Evolutionary conservation across 768 basidiomycete genomes (phyloP).

Genomic region (Macrolepiota albuminosa): DNA sequence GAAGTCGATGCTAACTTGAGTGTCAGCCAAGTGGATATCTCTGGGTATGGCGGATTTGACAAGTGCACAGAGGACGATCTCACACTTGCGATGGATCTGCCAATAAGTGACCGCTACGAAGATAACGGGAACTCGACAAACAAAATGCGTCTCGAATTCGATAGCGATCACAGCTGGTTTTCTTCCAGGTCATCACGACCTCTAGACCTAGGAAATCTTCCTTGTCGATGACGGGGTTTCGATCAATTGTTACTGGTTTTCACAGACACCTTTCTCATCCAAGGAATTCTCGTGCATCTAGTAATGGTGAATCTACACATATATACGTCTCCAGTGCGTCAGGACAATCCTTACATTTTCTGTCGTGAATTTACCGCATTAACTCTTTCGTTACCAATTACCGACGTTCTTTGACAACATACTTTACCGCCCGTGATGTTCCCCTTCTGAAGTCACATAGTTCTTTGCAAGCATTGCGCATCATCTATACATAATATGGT

Average conservation of each 20-base stretch:
- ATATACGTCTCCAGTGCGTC: background rate
- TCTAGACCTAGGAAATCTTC: conserved; percentile 2
- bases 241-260: background rate
- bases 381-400: background rate
- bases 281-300: background rate
- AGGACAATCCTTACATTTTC: background rate
- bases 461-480: background rate
- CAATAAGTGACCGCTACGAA: conserved; percentile 18
- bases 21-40: conserved; percentile 16
- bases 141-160: conserved; percentile 7
- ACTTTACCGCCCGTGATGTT: background rate
- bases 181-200: conserved; percentile 6
- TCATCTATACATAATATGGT: background rate
- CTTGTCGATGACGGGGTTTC: background rate
- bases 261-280: background rate
- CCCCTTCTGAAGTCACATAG: background rate
- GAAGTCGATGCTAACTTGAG: conserved; percentile 19
- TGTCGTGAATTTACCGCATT: background rate
- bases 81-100: conserved; percentile 41
- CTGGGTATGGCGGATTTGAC: conserved; percentile 13
- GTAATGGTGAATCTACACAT: background rate
- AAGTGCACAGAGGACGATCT: conserved; percentile 32
- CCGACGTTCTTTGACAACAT: background rate
- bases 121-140: conserved; percentile 6
- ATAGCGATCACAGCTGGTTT: conserved; percentile 9